Base-by-base conservation (phyloP, 805 yeast genomes). In the Monosporozyma aerobia region DNA sequence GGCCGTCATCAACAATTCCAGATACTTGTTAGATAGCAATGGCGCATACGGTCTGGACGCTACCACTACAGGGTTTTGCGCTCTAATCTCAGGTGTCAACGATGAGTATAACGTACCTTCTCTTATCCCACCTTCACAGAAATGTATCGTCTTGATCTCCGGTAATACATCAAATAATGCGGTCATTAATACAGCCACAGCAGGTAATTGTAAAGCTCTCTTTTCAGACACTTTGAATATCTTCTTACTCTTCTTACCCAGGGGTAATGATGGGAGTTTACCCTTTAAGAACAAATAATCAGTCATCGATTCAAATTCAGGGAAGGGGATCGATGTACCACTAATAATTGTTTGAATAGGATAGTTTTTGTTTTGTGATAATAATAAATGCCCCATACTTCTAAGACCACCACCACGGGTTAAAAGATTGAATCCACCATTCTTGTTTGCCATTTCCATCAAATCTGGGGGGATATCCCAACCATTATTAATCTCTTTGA, bases 11-110 rank as follows among this genome's bases (percentile, higher is more conserved):
- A 85, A 63, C 16, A 84, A 65, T 37, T 75, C 75, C 51, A 79
- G 68, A 56, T 85, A 83, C 60, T 77, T 77, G 48, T 74, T 71
- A 0, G 83, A 81, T 44, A 83, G 73, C 37, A 83, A 67, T 14
- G 88, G 88, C 2, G 90, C 86, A 65, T 82, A 85, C 3, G 87
- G 87, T 59, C 79, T 70, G 3, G 92, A 79, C 3, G 89, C 87
- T 2, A 85, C 79, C 22, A 81, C 59, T 25, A 85, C 61, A 5
- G 94, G 94, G 59, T 85, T 92, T 60, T 83, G 83, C 3, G 77
- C 68, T 55, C 84, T 76, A 32, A 84, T 73, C 39, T 74, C 74
- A 22, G 75, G 69, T 22, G 88, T 81, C 37, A 85, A 69, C 60
- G 77, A 76, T 6, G 85, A 79, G 62, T 80, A 85, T 39, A 86